Evolutionary conservation across 1,284 basidiomycete species (phyloP).

Genomic region (Caloboletus firmus): DNA sequence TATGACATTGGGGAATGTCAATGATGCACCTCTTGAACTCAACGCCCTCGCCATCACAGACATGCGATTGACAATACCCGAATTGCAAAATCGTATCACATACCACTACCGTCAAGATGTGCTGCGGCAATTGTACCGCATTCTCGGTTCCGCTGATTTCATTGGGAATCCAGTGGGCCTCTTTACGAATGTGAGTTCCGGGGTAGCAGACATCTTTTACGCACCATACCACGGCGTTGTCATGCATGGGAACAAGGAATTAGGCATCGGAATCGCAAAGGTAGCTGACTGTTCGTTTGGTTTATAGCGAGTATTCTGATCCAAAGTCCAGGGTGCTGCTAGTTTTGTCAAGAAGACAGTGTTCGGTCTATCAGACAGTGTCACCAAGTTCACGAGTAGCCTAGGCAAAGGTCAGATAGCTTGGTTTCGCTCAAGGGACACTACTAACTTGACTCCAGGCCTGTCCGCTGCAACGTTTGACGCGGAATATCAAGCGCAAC

Average conservation of each 20-base stretch:
- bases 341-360: constrained; percentile 99
- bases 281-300: constrained; percentile 39
- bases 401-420: constrained; percentile 82
- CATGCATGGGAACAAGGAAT: constrained; percentile 94
- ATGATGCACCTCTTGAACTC: constrained; percentile 94
- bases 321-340: constrained; percentile 74
- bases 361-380: constrained; percentile 93
- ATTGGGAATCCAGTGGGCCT: constrained; percentile 91
- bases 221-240: constrained; percentile 98
- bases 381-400: constrained; percentile 97
- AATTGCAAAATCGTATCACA: constrained; percentile 82
- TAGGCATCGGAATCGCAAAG: constrained; percentile 97
- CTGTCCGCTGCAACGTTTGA: constrained; percentile 96
- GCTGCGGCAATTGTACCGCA: constrained; percentile 91
- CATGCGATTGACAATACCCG: constrained; percentile 84
- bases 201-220: constrained; percentile 99
- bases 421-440: not conserved
- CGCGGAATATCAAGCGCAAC: constrained; percentile 89
- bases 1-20: constrained; percentile 97
- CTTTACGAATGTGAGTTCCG: constrained; percentile 98
- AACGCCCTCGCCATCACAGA: constrained; percentile 96
- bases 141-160: constrained; percentile 96
- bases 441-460: constrained; percentile 47
- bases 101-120: constrained; percentile 97
- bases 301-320: constrained; percentile 11